Conservation (phyloP, 2,329 filamentous ascomycete species). For the Phaeosphaeriaceae sp. region DNA sequence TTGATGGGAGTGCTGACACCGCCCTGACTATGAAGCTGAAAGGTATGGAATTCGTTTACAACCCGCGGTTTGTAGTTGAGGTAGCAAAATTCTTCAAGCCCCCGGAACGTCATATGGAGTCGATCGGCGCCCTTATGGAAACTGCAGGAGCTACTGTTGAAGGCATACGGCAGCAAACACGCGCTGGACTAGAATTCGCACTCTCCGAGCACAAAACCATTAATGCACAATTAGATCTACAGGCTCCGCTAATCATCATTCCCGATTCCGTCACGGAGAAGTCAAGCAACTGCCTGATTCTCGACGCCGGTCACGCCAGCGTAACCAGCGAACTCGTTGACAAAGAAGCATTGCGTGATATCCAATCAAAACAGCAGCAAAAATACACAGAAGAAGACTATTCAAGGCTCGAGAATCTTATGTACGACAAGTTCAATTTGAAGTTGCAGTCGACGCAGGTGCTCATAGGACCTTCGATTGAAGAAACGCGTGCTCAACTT, state of each 20-base stretch:
- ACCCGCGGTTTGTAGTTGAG: conserved; percentile 89
- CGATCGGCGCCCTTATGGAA: conserved; percentile 94
- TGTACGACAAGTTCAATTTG: conserved; percentile 97
- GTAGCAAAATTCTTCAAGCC: conserved; percentile 95
- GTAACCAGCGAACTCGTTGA: conserved; percentile 94
- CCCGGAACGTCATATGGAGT: conserved; percentile 97
- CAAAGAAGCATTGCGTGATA: conserved; percentile 83
- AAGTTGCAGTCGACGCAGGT: conserved; percentile 95
- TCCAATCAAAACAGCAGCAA: conserved; percentile 88
- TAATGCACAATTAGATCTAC: conserved; percentile 92
- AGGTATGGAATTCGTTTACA: conserved; percentile 96
- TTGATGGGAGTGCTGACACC: conserved; percentile 90
- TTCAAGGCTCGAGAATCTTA: conserved; percentile 83
- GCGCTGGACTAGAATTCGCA: conserved; percentile 94
- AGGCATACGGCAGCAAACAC: conserved; percentile 90
- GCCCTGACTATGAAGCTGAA: conserved; percentile 90
- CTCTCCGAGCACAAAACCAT: conserved; percentile 98
- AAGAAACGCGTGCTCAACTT: conserved; percentile 85
- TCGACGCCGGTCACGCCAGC: conserved; percentile 95
- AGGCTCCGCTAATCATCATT: conserved; percentile 94
- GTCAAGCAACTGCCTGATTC: conserved; percentile 84
- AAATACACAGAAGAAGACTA: conserved; percentile 89
- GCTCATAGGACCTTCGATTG: conserved; percentile 90
- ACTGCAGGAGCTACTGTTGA: conserved; percentile 95
- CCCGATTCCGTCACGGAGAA: conserved; percentile 87